Conservation (phyloP, 1,284 basidiomycete species). For the Rhizoctonia solani region DNA sequence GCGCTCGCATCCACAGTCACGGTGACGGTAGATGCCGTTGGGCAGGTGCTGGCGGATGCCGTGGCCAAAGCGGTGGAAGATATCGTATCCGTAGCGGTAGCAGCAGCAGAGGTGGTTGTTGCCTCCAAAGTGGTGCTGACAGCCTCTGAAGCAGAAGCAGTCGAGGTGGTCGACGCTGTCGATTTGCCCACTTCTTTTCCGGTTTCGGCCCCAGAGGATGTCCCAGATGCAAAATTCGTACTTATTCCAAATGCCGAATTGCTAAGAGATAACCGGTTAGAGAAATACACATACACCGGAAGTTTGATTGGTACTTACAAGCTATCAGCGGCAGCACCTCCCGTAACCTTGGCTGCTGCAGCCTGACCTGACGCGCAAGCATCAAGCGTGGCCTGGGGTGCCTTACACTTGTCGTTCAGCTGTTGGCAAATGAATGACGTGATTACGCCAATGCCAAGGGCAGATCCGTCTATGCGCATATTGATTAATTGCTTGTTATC, state of each 20-base stretch:
- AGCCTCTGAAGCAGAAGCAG: no score
- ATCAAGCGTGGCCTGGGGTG: constrained; percentile 29
- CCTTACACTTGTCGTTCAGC: constrained; percentile 38
- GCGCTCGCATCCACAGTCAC: neutral
- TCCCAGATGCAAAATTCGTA: constrained; percentile 3
- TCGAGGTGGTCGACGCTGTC: neutral
- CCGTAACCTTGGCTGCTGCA: constrained; percentile 37
- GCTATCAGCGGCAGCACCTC: constrained; percentile 3
- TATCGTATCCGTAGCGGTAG: neutral
- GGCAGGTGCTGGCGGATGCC: constrained; percentile 9
- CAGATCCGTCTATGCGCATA: constrained; percentile 36
- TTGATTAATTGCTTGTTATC: neutral
- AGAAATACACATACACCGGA: no score
- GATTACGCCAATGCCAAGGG: constrained; percentile 39
- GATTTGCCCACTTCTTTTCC: neutral
- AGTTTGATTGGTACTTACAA: constrained; percentile 4
- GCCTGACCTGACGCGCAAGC: constrained; percentile 34
- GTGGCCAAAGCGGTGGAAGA: no score
- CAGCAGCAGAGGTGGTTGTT: neutral
- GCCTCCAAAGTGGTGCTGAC: neutral
- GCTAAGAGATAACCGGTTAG: neutral
- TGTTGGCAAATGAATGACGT: constrained; percentile 40
- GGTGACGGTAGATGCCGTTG: constrained; percentile 4
- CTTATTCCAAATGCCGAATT: constrained; percentile 4
- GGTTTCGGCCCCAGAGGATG: neutral